Conservation (phyloP, 1,284 basidiomycete genomes). For the Peniophora sp. region DNA sequence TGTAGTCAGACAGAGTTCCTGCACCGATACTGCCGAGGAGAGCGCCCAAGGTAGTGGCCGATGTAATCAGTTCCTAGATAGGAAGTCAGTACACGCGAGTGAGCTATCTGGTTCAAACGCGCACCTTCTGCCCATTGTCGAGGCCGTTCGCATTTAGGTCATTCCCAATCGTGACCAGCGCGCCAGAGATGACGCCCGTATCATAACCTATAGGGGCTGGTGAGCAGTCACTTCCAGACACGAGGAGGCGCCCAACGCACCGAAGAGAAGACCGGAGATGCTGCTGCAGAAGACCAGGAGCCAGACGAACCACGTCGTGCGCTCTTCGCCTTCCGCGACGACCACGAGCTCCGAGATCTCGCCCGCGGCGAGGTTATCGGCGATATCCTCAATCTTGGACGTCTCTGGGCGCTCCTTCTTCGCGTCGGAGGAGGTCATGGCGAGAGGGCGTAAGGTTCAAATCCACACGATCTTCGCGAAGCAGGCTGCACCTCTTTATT, state of each 20-base stretch:
- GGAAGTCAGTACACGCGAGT: not conserved
- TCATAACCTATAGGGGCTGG: slow-evolving; percentile 53
- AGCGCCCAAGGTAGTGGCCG: slow-evolving; percentile 74
- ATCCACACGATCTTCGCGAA: too few species aligned
- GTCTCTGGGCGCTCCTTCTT: too few species aligned
- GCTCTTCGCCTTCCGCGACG: slow-evolving; percentile 37
- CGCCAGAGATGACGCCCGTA: slow-evolving; percentile 74
- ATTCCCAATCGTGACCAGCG: slow-evolving; percentile 63
- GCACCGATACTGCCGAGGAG: slow-evolving; percentile 66
- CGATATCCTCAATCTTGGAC: slow-evolving; percentile 2
- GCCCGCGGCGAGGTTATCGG: slow-evolving; percentile 4
- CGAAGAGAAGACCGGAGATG: slow-evolving; percentile 74
- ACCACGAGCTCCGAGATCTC: slow-evolving; percentile 10
- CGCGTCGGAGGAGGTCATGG: too few species aligned
- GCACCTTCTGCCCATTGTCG: slow-evolving; percentile 59
- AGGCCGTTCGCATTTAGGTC: slow-evolving; percentile 58
- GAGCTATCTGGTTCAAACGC: slow-evolving; percentile 4
- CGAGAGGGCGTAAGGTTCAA: too few species aligned
- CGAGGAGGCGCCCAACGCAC: slow-evolving; percentile 29
- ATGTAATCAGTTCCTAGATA: slow-evolving; percentile 69
- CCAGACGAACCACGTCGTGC: slow-evolving; percentile 66
- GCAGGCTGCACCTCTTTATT: too few species aligned
- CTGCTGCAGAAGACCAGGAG: slow-evolving; percentile 56
- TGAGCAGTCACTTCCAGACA: not conserved
- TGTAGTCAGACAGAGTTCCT: slow-evolving; percentile 66